These are phyloP conservation scores for Didymella arachidicola DNA, from an alignment of 2,329 filamentous ascomycete genomes.

Conservation along the genomic window DNA sequence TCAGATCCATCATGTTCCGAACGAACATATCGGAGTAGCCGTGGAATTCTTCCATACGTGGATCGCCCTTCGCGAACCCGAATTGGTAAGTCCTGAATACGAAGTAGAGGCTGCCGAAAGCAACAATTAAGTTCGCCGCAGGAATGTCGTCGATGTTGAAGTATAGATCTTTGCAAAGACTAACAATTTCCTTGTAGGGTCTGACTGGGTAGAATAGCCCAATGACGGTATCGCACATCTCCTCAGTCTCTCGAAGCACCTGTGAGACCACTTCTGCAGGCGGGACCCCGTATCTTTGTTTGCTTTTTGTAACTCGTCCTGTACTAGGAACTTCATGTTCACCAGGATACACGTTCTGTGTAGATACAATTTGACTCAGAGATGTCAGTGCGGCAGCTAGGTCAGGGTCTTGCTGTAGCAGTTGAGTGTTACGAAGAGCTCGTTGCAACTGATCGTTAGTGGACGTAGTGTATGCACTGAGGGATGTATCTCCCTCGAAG, in stretches of 20 bases:
- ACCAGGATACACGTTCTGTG: conserved; percentile 12
- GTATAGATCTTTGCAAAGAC: conserved; percentile 37
- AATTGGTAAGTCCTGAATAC: conserved; percentile 47
- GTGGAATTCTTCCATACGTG: conserved; percentile 26
- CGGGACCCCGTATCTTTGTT: conserved; percentile 7
- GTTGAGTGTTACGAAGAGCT: conserved; percentile 16
- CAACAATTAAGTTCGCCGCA: conserved; percentile 47
- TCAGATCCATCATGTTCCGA: conserved; percentile 37
- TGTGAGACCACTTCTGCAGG: conserved; percentile 19
- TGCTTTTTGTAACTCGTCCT: background rate
- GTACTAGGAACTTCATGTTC: conserved; percentile 7
- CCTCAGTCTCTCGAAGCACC: conserved; percentile 20
- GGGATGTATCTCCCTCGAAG: conserved; percentile 19
- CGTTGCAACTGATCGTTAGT: conserved; percentile 20
- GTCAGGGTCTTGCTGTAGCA: conserved; percentile 17
- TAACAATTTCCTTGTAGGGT: conserved; percentile 13
- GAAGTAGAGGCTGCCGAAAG: conserved; percentile 50
- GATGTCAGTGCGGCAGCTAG: conserved; percentile 19
- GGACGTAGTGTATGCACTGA: conserved; percentile 17
- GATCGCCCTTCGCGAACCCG: conserved; percentile 26
- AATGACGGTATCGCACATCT: conserved; percentile 14
- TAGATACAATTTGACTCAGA: conserved; percentile 22
- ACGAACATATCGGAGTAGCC: conserved; percentile 34
- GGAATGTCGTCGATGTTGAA: conserved; percentile 48
- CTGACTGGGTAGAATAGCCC: conserved; percentile 20